Evolutionary conservation across 495 filamentous ascomycete species (phyloP), one percentile per base, ranked within the genome.

Genomic region (Chlorociboria aeruginascens): DNA sequence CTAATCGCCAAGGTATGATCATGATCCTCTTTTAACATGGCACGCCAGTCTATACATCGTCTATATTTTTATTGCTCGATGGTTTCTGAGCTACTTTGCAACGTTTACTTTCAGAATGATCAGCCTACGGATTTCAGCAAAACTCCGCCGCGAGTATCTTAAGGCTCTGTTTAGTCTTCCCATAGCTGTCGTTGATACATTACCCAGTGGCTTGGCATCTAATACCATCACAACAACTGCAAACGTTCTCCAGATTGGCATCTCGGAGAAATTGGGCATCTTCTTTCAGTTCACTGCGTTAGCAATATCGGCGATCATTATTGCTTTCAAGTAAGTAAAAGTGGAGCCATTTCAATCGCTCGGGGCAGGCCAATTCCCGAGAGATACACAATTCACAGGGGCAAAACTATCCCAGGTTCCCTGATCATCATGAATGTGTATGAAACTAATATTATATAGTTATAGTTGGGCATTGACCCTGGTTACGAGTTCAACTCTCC

Each of bases 201-300:
- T 80, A 51, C 70, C 76, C 20, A 63, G 67, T 39, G 64, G 73
- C 32, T 64, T 71, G 61, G 64, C 73, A 12, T 73, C 73, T 10
- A 74, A 74, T 17, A 74, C 77, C 32, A 79, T 85, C 53, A 82
- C 81, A 6, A 70, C 72, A 3, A 73, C 74, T 1, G 76, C 78
- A 29, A 85, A 83, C 50, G 68, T 71, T 0, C 63, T 86, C 31
- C 81, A 86, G 50, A 62, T 76, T 30, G 81, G 81, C 31, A 77
- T 86, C 34, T 83, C 81, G 0, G 78, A 82, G 50, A 78, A 77
- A 49, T 63, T 82, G 6, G 70, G 66, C 1, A 61, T 63, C 10
- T 63, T 77, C 8, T 59, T 81, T 16, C 76, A 81, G 56, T 74
- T 65, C 20, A 42, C 69, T n/a, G 62, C 77, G 0, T 66, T 75